Base-by-base conservation (phyloP, 805 yeast genomes). In the Cyberlindnera misumaiensis region DNA sequence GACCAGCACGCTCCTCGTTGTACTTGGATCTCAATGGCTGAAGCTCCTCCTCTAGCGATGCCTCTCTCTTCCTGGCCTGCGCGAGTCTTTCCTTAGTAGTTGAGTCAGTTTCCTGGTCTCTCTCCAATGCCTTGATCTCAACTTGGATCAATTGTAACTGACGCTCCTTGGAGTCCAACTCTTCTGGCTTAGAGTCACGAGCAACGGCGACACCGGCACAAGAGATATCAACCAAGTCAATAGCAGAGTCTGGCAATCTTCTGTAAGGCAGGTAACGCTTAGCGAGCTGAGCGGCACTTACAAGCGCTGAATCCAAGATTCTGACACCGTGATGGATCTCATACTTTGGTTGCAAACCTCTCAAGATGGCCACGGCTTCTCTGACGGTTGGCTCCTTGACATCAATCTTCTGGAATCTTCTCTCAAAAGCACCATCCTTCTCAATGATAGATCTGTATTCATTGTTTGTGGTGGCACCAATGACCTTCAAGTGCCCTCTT, bases 161-260 rank as follows among this genome's bases (percentile, higher is more conserved):
- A 63, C 98, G 84, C 64, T 93, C 98, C 51, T 88, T 75, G 32
- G 80, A 82, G 65, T 93, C 98, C 53, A 93, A 72, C 60, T 88
- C 96, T 63, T 93, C 98, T 2, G 98, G 98, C 60, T 86, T 87
- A 3, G 97, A 90, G 60, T 93, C 98, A 64, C 98, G 79, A 4
- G 96, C 96, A 38, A 93, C 98, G 1, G 97, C 97, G 31, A 93
- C 97, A 40, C 95, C 75, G 3, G 97, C 97, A 32, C 97, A 94
- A 6, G 96, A 75, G 59, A 93, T 97, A 67, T 90, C 98, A 48
- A 90, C 87, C 51, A 90, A 70, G 63, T 90, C 98, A 41, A 90
- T 93, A 1, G 98, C 98, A 20, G 96, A 86, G 60, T 90, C 98
- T 9, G 98, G 98, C 49, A 93, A 70, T 60, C 89, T 85, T 65